Conservation (phyloP, 176 grass and related monocot species). For the Bonia amplexicaulis region DNA sequence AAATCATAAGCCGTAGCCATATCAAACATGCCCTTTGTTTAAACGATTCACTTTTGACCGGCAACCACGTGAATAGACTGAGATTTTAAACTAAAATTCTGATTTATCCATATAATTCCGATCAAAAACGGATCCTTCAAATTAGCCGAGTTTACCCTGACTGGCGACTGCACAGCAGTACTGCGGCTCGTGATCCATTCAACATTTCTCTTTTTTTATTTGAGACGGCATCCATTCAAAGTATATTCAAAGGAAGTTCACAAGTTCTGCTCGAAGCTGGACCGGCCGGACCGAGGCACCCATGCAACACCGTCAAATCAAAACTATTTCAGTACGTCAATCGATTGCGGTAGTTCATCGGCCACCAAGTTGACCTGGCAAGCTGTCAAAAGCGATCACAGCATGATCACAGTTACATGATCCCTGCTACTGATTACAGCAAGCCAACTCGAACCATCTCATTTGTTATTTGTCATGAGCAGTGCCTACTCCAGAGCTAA, state of each 20-base stretch:
- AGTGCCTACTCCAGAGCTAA: too few relatives aligned
- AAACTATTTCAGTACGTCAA: not conserved
- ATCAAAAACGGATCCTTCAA: too few relatives aligned
- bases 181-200: not conserved
- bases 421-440: not conserved
- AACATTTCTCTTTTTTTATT: not conserved
- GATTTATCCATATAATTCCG: too few relatives aligned
- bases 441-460: not conserved
- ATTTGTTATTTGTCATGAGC: too few relatives aligned
- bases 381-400: not conserved
- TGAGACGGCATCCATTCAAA: not conserved
- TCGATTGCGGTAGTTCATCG: not conserved
- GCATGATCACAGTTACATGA: not conserved
- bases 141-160: too few relatives aligned
- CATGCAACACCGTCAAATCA: not conserved
- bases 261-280: not conserved
- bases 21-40: too few relatives aligned
- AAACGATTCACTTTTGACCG: too few relatives aligned
- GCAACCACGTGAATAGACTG: too few relatives aligned
- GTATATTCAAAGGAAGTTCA: not conserved
- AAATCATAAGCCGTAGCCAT: too few relatives aligned
- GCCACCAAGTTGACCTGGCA: not conserved
- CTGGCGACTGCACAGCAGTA: not conserved
- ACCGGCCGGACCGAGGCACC: not conserved
- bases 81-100: too few relatives aligned